Evolutionary conservation across 768 basidiomycete genomes (phyloP).

Genomic region (Suillus americanus): DNA sequence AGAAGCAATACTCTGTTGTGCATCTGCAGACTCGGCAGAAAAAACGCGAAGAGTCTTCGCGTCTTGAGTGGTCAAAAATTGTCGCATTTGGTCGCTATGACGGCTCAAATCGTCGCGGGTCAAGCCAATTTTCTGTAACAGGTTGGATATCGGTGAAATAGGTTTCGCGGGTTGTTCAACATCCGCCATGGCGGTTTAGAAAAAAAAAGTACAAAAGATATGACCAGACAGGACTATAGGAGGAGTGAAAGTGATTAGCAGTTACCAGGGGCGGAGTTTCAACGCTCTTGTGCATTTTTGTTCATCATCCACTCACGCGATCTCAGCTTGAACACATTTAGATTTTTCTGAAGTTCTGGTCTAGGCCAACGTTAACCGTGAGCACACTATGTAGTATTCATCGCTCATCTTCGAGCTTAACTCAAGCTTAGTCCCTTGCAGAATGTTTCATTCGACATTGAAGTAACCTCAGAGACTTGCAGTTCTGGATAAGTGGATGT

Average conservation of each 20-base stretch:
- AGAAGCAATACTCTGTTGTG: conserved; percentile 37
- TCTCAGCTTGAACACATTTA: background rate
- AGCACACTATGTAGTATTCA: background rate
- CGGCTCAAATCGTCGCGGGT: conserved; percentile 73
- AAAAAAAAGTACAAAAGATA: conserved; percentile 1
- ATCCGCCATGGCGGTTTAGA: conserved; percentile 20
- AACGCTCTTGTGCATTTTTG: background rate
- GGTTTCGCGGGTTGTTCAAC: conserved; percentile 24
- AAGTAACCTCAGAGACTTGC: background rate
- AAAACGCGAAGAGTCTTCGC: conserved; percentile 44
- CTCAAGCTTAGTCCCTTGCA: background rate
- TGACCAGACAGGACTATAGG: background rate
- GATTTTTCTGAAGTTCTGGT: background rate
- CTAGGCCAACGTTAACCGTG: background rate
- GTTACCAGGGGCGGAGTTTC: background rate
- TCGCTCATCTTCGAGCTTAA: background rate
- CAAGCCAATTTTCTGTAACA: conserved; percentile 69
- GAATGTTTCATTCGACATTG: background rate
- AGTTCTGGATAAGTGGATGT: background rate
- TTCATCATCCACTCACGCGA: background rate
- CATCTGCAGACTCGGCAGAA: conserved; percentile 34
- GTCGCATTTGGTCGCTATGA: conserved; percentile 79
- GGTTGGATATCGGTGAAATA: conserved; percentile 69
- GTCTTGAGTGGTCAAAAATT: conserved; percentile 63
- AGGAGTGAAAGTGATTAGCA: background rate